phyloP scores from a whole-genome alignment of 1,284 basidiomycete genomes.

The Athelia psychrophila region DNA sequence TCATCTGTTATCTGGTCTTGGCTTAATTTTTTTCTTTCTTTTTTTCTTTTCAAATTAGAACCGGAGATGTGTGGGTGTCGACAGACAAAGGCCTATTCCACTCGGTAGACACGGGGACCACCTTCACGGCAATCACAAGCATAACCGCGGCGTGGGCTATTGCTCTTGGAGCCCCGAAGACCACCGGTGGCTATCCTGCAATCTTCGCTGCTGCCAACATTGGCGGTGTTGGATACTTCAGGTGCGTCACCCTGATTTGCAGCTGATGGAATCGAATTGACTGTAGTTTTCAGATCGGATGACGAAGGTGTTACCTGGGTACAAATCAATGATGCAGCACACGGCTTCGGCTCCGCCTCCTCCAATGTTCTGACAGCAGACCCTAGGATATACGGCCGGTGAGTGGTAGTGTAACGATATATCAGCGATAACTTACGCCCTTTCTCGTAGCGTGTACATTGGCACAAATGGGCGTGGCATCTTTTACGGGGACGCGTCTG shows the following conservation, averaged over 20 bases:
- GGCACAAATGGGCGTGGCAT: constrained; percentile 67
- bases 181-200: constrained; percentile 49
- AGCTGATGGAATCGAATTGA: too few species aligned
- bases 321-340: constrained; percentile 56
- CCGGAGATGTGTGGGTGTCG: constrained; percentile 59
- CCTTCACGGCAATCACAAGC: constrained; percentile 46
- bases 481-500: constrained; percentile 51
- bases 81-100: constrained; percentile 62
- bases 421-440: constrained; percentile 4
- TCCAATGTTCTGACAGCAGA: constrained; percentile 52
- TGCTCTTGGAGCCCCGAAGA: constrained; percentile 53
- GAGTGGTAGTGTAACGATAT: constrained; percentile 14
- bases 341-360: constrained; percentile 55
- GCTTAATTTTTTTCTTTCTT: background rate
- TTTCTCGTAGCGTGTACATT: constrained; percentile 48
- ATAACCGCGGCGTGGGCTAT: constrained; percentile 55
- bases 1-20: constrained; percentile 23
- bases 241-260: too few species aligned
- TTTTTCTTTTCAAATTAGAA: background rate
- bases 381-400: constrained; percentile 52
- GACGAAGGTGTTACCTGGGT: constrained; percentile 58
- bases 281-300: constrained; percentile 38
- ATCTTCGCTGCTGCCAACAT: constrained; percentile 55
- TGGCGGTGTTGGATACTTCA: constrained; percentile 47
- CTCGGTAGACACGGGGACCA: constrained; percentile 49